These are phyloP conservation scores for Rosa persica DNA, from an alignment of 306 rosid genomes.

Conservation along the genomic window DNA sequence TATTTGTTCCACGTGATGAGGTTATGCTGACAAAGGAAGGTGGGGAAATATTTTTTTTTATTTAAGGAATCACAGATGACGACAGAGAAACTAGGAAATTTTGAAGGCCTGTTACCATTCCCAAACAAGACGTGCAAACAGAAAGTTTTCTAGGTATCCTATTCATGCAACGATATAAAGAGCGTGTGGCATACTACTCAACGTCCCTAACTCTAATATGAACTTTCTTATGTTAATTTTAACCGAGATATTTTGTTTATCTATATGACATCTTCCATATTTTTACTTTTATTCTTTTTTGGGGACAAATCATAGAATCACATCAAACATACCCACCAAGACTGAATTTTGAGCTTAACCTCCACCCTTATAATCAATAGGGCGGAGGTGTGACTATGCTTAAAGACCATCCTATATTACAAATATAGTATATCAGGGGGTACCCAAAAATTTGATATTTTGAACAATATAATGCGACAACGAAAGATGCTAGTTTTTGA, in stretches of 20 bases:
- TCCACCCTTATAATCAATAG: background rate
- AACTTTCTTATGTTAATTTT: background rate
- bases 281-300: background rate
- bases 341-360: constrained; percentile 4
- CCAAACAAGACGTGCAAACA: constrained; percentile 74
- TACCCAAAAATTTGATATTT: background rate
- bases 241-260: background rate
- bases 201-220: background rate
- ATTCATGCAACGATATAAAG: constrained; percentile 44
- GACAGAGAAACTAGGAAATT: constrained; percentile 38
- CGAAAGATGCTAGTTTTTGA: background rate
- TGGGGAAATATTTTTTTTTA: too few species aligned
- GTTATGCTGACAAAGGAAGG: background rate
- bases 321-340: background rate
- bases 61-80: background rate
- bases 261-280: background rate
- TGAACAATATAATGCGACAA: background rate
- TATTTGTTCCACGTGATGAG: background rate
- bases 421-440: background rate
- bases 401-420: background rate
- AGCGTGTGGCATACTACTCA: background rate
- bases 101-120: constrained; percentile 53
- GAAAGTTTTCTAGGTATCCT: constrained; percentile 84
- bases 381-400: background rate
- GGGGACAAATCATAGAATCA: background rate